Percentiles rank a stretch among this genome's conserved stretches.
Conservation (phyloP, 768 basidiomycete species). For the Kwoniella bestiolae region DNA sequence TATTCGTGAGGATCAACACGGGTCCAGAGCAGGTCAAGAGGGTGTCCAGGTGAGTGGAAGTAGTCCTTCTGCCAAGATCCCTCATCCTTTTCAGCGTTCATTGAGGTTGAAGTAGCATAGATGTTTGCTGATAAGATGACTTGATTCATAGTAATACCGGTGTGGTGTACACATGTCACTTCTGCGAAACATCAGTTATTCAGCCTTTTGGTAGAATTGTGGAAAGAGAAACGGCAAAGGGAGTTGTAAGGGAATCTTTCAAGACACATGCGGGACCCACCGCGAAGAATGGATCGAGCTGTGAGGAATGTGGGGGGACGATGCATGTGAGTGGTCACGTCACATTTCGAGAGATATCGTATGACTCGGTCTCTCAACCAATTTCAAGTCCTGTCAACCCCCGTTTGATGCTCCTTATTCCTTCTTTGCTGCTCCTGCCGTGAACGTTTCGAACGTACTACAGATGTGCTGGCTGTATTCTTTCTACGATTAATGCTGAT, state of each 20-base stretch:
- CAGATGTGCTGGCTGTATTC: too few species aligned
- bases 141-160: slow-evolving; percentile 72
- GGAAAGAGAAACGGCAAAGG: slow-evolving; percentile 66
- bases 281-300: slow-evolving; percentile 63
- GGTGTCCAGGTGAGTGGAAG: slow-evolving; percentile 67
- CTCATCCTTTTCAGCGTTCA: not conserved
- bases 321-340: slow-evolving; percentile 69
- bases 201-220: slow-evolving; percentile 81
- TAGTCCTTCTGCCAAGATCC: too few species aligned
- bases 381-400: not conserved
- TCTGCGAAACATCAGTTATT: slow-evolving; percentile 78
- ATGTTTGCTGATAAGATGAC: not conserved
- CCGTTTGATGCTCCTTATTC: not conserved
- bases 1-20: slow-evolving; percentile 79
- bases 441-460: too few species aligned
- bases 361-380: too few species aligned
- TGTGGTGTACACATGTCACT: slow-evolving; percentile 78
- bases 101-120: not conserved
- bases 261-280: slow-evolving; percentile 73
- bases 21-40: slow-evolving; percentile 84
- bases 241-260: slow-evolving; percentile 68
- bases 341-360: not conserved
- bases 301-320: slow-evolving; percentile 77
- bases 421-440: not conserved
- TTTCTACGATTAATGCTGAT: not conserved